phyloP scores from a whole-genome alignment of 257 asterid species.

The Scutellaria galericulata region DNA sequence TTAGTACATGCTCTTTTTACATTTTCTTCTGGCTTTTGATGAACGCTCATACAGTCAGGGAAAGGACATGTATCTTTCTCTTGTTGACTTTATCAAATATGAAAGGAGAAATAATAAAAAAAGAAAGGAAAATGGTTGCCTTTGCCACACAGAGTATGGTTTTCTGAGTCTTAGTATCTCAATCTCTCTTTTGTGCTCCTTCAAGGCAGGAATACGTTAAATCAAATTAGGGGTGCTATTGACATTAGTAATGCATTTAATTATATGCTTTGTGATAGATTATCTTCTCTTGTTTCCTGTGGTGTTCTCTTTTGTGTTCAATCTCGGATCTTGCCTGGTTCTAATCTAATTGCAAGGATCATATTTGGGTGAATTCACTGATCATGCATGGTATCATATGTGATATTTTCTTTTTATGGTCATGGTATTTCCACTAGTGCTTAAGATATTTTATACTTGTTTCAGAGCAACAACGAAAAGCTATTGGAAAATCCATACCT shows the following conservation, averaged over 20 bases:
- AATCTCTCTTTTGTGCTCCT: conserved; percentile 4
- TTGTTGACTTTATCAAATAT: background rate
- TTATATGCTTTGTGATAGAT: conserved; percentile 24
- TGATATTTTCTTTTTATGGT: conserved; percentile 16
- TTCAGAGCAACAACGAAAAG: conserved; percentile 99
- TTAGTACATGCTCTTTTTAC: too few species aligned
- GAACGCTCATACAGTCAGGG: background rate
- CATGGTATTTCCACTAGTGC: conserved; percentile 29
- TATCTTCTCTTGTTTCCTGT: conserved; percentile 20
- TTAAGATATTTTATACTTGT: conserved; percentile 40
- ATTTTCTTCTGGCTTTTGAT: background rate
- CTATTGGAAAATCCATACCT: conserved; percentile 98
- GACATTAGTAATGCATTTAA: background rate
- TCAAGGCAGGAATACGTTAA: conserved; percentile 5
- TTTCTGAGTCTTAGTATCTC: background rate
- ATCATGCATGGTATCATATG: conserved; percentile 22
- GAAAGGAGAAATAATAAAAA: too few species aligned
- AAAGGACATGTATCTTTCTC: background rate
- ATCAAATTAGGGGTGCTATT: background rate
- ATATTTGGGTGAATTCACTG: conserved; percentile 23
- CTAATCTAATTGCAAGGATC: conserved; percentile 6
- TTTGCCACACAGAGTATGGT: background rate
- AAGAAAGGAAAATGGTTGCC: background rate
- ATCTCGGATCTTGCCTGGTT: conserved; percentile 26
- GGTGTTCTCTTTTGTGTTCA: conserved; percentile 7